Base-by-base conservation (phyloP, 805 yeast species). In the Wickerhamomyces mucosus region DNA sequence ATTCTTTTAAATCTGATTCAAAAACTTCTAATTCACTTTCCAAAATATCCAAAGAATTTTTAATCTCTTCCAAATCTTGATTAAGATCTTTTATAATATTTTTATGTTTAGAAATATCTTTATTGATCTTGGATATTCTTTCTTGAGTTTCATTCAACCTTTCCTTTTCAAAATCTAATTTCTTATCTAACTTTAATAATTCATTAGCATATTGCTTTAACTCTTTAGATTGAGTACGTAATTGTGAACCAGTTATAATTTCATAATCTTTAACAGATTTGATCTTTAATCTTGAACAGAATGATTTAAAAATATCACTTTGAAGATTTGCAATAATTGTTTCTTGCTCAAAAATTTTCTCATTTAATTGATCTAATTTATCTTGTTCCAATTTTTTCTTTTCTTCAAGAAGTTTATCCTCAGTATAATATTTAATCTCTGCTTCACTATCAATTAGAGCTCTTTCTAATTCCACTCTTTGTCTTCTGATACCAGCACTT, bases 181-280 rank as follows among this genome's bases (percentile, higher is more conserved):
- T 78, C 36, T 69, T 78, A 21, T 74, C 63, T 26, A 83, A 53
- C 7, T 72, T 67, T 12, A 77, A 55, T 13, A 79, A 67, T 34
- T 81, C 80, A 37, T 74, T 75, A 25, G 71, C 59, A 36, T 70
- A 69, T 39, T 74, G 74, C 1, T 80, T 64, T 27, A 75, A 61
- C 46, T 79, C 84, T 37, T 71, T 73, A 2, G 76, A 63, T 32
- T 72, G 71, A 20, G 63, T 63, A 46, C 81, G 62, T 30, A 70
- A 46, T 4, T 68, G 55, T 5, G 71, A 59, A 6, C 89, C 88
- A 33, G 78, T 81, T 10, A 71, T 61, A 27, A 59, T 61, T 50
- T 86, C 96, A 50, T 80, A 86, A 21, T 78, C 85, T 28, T 66
- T 61, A 24, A 85, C 72, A 38, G 54, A 55, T 7, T 57, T 50